phyloP scores from a whole-genome alignment of 495 filamentous ascomycete genomes.

The Bathelium albidoporum region DNA sequence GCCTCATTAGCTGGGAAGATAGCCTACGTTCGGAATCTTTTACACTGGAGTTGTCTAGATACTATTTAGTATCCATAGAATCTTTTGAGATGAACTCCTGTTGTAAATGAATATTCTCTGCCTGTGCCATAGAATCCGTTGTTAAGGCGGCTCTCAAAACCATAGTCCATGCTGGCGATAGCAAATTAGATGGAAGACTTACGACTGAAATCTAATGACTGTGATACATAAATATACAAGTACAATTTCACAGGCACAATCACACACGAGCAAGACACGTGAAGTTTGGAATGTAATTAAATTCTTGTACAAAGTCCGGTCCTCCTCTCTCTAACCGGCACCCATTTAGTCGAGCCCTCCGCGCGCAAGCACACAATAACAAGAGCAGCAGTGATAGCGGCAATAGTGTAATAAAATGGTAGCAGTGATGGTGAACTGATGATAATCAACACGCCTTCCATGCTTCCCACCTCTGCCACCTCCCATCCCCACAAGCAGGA shows the following conservation, averaged over 20 bases:
- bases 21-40: too few species aligned
- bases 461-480: not conserved
- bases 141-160: too few species aligned
- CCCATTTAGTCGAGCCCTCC: not conserved
- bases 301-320: constrained; percentile 1
- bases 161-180: too few species aligned
- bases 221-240: too few species aligned
- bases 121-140: too few species aligned
- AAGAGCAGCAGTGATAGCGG: not conserved
- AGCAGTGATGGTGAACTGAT: not conserved
- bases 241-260: not conserved
- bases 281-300: not conserved
- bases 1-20: too few species aligned
- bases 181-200: too few species aligned
- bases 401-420: not conserved
- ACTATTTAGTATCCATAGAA: too few species aligned
- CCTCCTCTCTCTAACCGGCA: not conserved
- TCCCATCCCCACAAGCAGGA: not conserved
- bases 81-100: too few species aligned
- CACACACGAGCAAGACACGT: not conserved
- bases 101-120: too few species aligned
- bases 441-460: not conserved
- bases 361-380: not conserved
- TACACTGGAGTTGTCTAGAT: too few species aligned
- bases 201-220: too few species aligned